Evolutionary conservation across 768 basidiomycete species (phyloP).

Genomic region (Boletus vinaceobasis): DNA sequence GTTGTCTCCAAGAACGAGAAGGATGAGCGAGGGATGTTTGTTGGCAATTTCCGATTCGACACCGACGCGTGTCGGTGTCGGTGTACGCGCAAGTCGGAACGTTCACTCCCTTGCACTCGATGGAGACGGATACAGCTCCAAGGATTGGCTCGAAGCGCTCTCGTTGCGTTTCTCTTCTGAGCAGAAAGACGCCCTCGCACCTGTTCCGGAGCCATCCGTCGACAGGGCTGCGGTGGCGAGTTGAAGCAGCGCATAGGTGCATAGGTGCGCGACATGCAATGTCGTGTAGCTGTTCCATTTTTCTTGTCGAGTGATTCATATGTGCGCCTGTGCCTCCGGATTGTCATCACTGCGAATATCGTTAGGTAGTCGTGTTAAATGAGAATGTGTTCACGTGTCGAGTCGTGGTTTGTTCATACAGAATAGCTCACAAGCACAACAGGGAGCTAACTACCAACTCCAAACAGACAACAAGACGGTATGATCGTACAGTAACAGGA

Average conservation of each 20-base stretch:
- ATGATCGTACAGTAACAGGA: neutral
- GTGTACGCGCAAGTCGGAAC: neutral
- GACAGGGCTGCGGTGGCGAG: neutral
- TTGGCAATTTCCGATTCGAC: conserved; percentile 12
- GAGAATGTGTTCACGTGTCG: neutral
- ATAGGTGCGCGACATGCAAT: neutral
- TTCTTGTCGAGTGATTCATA: neutral
- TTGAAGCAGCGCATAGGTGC: neutral
- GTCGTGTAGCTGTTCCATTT: neutral
- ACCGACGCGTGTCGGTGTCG: conserved; percentile 14
- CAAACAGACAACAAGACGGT: neutral
- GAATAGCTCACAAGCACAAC: neutral
- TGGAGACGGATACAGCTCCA: neutral
- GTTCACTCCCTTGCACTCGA: conserved; percentile 9
- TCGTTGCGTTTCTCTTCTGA: conserved; percentile 10
- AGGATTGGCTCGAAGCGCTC: conserved; percentile 21
- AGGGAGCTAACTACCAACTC: neutral
- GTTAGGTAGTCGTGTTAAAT: neutral
- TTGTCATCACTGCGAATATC: neutral
- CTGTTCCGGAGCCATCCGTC: neutral
- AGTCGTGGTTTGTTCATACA: neutral
- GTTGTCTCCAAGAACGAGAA: conserved; percentile 3
- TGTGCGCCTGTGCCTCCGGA: neutral
- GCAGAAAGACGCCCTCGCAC: neutral
- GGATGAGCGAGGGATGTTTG: conserved; percentile 22